Percentiles rank a stretch among this genome's conserved stretches.
Evolutionary conservation across 2,329 filamentous ascomycete species (phyloP).

Genomic region (Fusarium luffae): DNA sequence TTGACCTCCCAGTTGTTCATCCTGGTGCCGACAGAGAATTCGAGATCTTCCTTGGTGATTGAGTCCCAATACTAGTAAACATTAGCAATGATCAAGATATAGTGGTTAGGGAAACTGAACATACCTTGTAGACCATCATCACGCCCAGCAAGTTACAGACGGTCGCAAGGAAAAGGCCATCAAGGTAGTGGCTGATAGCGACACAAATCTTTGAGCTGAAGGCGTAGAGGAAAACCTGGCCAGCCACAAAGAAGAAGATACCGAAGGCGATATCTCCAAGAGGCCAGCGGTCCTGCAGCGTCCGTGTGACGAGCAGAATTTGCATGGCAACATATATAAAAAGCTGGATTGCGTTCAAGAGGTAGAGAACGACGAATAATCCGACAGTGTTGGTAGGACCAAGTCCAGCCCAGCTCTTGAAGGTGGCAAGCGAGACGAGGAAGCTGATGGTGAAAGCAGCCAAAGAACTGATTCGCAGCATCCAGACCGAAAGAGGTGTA

Average conservation of each 20-base stretch:
- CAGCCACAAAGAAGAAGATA: slow-evolving; percentile 88
- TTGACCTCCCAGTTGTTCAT: slow-evolving; percentile 99
- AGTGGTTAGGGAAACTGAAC: slow-evolving; percentile 23
- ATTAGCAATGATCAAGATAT: slow-evolving; percentile 7
- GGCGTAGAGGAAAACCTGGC: slow-evolving; percentile 92
- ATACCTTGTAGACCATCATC: slow-evolving; percentile 99
- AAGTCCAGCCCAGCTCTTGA: slow-evolving; percentile 90
- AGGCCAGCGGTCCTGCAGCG: slow-evolving; percentile 94
- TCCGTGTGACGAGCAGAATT: slow-evolving; percentile 86
- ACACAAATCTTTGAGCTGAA: slow-evolving; percentile 88
- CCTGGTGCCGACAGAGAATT: slow-evolving; percentile 95
- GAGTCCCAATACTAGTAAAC: slow-evolving; percentile 89
- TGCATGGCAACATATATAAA: slow-evolving; percentile 89
- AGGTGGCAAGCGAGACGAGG: slow-evolving; percentile 88
- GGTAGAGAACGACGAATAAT: slow-evolving; percentile 90
- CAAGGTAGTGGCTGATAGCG: slow-evolving; percentile 88
- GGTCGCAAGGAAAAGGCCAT: slow-evolving; percentile 93
- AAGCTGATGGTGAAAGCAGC: slow-evolving; percentile 88
- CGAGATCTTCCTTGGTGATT: slow-evolving; percentile 96
- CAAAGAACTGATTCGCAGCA: slow-evolving; percentile 81
- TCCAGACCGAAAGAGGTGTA: slow-evolving; percentile 92
- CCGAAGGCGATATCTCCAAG: slow-evolving; percentile 92
- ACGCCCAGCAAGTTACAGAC: slow-evolving; percentile 93
- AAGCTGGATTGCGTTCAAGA: slow-evolving; percentile 88
- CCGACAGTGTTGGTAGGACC: slow-evolving; percentile 87